Base-by-base conservation (phyloP, 2,329 filamentous ascomycete species). In the Colletotrichum costaricense region DNA sequence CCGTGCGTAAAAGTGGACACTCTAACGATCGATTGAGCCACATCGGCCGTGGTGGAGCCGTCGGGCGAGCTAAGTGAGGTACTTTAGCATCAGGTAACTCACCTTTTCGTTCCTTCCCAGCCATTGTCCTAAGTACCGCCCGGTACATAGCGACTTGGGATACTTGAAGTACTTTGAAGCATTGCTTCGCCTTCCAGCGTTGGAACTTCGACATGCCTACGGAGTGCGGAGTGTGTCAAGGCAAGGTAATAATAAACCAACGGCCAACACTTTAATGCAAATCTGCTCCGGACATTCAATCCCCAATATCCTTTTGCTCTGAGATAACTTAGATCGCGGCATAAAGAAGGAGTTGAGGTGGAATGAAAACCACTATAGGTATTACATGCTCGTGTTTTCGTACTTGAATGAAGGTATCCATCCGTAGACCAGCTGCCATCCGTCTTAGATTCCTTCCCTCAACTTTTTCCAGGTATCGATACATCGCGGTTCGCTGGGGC, bases 11-110 rank as follows among this genome's bases (percentile, higher is more conserved):
- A 58, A 58, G 46, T 65, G 46, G 67, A 30, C 12, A 56, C 28
- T 24, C 24, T 35, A 66, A 56, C 55, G 59, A 65, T 73, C 54
- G 55, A 73, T 70, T 73, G 70, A 69, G 65, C 69, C 65, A 69
- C 52, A 64, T 70, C 62, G 67, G 55, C 63, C 63, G 55, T 28
- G 63, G 54, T 69, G 67, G 67, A 22, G 46, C 5, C 33, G 19
- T 22, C 42, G 16, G 30, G 6, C 26, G 30, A 7, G 12, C 22
- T 22, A 28, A 24, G 24, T n/a, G 26, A 19, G 49, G 7, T 33
- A 56, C 38, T 42, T 42, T 7, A 19, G 14, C 16, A 35, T 42
- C 16, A 42, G 57, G 63, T 42, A 42, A 19, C 24, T 46, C 28
- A 46, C 33, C 42, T 49, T 49, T 11, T 22, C 8, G 19, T 30